Evolutionary conservation across 2,329 filamentous ascomycete species (phyloP), one percentile per base, ranked within the genome.

Genomic region (Tricladium varicosporioides): DNA sequence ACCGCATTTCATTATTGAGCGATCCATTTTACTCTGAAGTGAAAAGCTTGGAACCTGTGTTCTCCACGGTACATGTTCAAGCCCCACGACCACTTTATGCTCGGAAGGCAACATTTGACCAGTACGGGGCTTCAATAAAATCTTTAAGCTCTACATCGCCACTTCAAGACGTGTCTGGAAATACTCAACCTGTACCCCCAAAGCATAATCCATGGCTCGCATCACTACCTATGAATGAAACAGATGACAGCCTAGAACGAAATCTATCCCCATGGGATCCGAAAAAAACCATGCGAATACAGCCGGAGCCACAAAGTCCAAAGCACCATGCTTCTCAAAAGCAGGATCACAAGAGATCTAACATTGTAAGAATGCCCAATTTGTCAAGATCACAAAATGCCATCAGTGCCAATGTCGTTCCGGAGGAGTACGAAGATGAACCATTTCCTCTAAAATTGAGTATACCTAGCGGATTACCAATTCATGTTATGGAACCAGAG

Each of bases 261-360:
- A 69, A 68, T 51, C 61, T 64, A 3, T 70, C 67, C 19, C 66
- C 63, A 53, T 67, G 66, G 67, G 60, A 60, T 27, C 63, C 66
- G 2, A 60, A 65, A 55, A 62, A 64, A 40, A 48, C 59, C 22
- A 63, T 61, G 56, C 53, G 63, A 48, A 51, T 51, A 5, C 51
- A 59, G 36, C 18, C 52, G 2, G 56, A 42, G 1, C 51, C 50
- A 36, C 51, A 49, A 14, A 65, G 55, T 40, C 54, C 61, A 7
- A 62, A 56, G 14, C 51, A 48, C 5, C 33, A 42, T 1, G 48
- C 46, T 11, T 43, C 59, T 4, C 46, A 51, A 33, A 56, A 56
- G 10, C 67, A 64, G 44, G 67, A 63, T 0, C 68, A 70, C 22
- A 67, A 65, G 40, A 56, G 63, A 45, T 66, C 64, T 0, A 63